Evolutionary conservation across 2,329 filamentous ascomycete species (phyloP).

Genomic region (Xenoacremonium recifei): DNA sequence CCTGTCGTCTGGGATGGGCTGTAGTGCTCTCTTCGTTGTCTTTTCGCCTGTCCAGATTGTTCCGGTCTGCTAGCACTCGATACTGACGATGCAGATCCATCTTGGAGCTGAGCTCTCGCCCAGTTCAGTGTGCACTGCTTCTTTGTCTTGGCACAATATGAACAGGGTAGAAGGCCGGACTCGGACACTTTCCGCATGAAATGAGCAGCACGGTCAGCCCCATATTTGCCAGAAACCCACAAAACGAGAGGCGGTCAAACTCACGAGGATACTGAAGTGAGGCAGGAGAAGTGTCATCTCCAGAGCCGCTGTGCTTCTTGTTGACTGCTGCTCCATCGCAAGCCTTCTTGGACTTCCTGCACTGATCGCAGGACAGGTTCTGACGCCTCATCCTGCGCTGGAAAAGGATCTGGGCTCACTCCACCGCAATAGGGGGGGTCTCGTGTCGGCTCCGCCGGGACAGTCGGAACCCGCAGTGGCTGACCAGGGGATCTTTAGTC

Average conservation of each 20-base stretch:
- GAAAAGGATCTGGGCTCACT: constrained; percentile 7
- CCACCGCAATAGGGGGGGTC: too few relatives aligned
- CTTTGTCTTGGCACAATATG: constrained; percentile 29
- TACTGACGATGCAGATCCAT: too few relatives aligned
- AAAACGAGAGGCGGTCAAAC: not conserved
- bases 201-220: too few relatives aligned
- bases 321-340: constrained; percentile 25
- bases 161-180: constrained; percentile 20
- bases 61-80: too few relatives aligned
- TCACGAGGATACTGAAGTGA: constrained; percentile 3
- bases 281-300: constrained; percentile 2
- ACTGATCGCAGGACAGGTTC: constrained; percentile 24
- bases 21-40: too few relatives aligned
- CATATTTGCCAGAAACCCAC: too few relatives aligned
- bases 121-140: constrained; percentile 29
- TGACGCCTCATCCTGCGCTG: constrained; percentile 15
- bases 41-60: too few relatives aligned
- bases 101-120: too few relatives aligned
- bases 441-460: too few relatives aligned
- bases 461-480: too few relatives aligned
- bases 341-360: constrained; percentile 23
- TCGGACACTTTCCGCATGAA: constrained; percentile 16
- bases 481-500: too few relatives aligned
- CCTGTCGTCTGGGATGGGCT: too few relatives aligned
- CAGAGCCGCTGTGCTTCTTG: not conserved